Evolutionary conservation across 2,329 filamentous ascomycete genomes (phyloP).

Genomic region (Epichloe festucae): DNA sequence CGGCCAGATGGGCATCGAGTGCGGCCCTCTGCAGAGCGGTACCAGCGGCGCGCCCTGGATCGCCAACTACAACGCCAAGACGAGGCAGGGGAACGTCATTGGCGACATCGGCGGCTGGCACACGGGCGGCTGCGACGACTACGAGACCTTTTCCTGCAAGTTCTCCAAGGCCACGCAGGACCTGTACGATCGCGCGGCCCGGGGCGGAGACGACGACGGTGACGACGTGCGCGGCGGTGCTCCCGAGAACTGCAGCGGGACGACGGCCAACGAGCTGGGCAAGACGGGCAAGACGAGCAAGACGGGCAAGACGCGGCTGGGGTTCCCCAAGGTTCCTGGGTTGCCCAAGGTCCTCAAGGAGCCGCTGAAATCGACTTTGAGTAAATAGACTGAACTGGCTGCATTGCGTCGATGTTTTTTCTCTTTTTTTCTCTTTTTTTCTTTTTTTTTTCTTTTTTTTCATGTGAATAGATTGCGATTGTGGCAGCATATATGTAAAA

Average conservation of each 20-base stretch:
- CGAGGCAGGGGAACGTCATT: slow-evolving; percentile 3
- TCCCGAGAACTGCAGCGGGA: slow-evolving; percentile 1
- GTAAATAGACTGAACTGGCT: no score
- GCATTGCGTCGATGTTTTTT: no score
- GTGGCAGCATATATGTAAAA: no score
- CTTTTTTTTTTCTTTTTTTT: no score
- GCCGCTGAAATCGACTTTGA: no score
- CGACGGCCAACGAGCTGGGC: neutral
- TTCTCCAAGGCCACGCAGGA: slow-evolving; percentile 3
- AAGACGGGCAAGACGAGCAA: neutral
- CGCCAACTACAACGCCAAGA: slow-evolving; percentile 3
- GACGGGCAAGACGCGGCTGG: neutral
- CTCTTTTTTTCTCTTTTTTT: no score
- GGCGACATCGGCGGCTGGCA: slow-evolving; percentile 7
- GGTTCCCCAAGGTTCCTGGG: neutral
- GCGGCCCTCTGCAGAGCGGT: slow-evolving; percentile 5
- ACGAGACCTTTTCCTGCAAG: slow-evolving; percentile 5
- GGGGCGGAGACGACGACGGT: neutral
- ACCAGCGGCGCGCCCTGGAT: slow-evolving; percentile 8
- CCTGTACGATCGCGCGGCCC: slow-evolving; percentile 1
- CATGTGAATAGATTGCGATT: no score
- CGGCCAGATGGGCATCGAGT: slow-evolving; percentile 7
- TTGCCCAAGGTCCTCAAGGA: slow-evolving; percentile 3
- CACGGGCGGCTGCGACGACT: slow-evolving; percentile 7
- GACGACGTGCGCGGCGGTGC: slow-evolving; percentile 2